Conservation (phyloP, 305 asterid genomes). For the Nicotiana rustica region DNA sequence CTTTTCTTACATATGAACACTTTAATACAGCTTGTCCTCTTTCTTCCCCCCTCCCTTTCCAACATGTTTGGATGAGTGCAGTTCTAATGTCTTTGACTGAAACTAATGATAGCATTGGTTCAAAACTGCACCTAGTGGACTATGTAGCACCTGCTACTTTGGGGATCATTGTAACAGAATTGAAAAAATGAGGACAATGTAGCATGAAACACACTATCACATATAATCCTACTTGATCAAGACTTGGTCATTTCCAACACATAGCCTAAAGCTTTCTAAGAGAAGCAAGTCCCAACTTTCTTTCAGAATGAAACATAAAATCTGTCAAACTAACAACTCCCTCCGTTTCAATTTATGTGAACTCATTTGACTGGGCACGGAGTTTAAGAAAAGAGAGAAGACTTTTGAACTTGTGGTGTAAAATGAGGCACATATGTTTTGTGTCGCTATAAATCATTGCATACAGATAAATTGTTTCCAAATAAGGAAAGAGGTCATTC, state of each 20-base stretch:
- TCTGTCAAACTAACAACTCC: background rate
- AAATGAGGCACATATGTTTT: too few species aligned
- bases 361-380: too few species aligned
- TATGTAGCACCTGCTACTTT: slow-evolving; percentile 19
- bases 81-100: background rate
- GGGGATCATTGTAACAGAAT: slow-evolving; percentile 12
- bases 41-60: background rate
- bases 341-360: too few species aligned
- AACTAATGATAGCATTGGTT: slow-evolving; percentile 5
- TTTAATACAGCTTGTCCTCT: background rate
- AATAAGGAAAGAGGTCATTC: too few species aligned
- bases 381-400: too few species aligned
- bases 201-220: background rate
- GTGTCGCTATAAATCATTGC: too few species aligned
- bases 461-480: too few species aligned
- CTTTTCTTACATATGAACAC: background rate
- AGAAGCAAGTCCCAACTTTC: background rate
- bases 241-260: background rate
- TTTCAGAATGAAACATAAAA: slow-evolving; percentile 5
- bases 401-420: too few species aligned
- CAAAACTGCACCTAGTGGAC: slow-evolving; percentile 16
- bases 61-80: background rate
- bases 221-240: slow-evolving; percentile 22
- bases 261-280: background rate
- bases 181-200: background rate